phyloP scores from a whole-genome alignment of 352 stramenopile genomes.

The Phytopythium cucurbitacearum region DNA sequence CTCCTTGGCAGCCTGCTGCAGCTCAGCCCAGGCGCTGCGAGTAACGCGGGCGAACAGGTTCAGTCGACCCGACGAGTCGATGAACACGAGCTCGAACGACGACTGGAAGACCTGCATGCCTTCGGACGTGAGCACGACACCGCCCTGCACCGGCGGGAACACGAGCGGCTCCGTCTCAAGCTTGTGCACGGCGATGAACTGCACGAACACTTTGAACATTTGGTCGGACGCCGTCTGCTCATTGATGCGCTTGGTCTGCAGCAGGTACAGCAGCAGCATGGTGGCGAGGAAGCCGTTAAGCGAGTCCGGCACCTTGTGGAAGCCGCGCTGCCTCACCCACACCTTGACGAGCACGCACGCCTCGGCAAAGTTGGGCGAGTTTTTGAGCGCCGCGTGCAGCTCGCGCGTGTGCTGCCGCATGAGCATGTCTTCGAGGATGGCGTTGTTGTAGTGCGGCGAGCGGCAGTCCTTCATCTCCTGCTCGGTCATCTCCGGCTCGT shows the following conservation, averaged over 20 bases:
- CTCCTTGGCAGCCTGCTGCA: slow-evolving; percentile 60
- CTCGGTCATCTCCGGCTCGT: slow-evolving; percentile 68
- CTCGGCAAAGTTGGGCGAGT: slow-evolving; percentile 68
- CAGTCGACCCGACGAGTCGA: slow-evolving; percentile 68
- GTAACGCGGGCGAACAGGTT: slow-evolving; percentile 76
- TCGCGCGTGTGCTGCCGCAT: slow-evolving; percentile 75
- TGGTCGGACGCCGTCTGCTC: slow-evolving; percentile 70
- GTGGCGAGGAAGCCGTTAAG: slow-evolving; percentile 80
- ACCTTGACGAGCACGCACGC: slow-evolving; percentile 84
- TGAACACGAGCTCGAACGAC: slow-evolving; percentile 69
- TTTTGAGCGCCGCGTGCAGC: slow-evolving; percentile 61
- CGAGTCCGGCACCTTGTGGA: slow-evolving; percentile 69
- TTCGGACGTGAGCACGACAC: slow-evolving; percentile 58
- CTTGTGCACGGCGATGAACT: slow-evolving; percentile 73
- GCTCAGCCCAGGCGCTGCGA: slow-evolving; percentile 57
- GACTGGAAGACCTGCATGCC: slow-evolving; percentile 62
- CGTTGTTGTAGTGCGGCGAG: slow-evolving; percentile 89
- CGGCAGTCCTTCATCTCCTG: slow-evolving; percentile 59
- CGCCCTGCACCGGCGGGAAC: slow-evolving; percentile 50
- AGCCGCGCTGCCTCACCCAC: slow-evolving; percentile 82
- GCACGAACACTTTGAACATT: slow-evolving; percentile 84
- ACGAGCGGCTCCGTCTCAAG: slow-evolving; percentile 60
- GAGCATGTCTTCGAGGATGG: slow-evolving; percentile 90
- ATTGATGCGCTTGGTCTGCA: slow-evolving; percentile 65
- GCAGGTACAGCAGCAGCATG: slow-evolving; percentile 86